Evolutionary conservation across 208 protist species (phyloP), one percentile per base, ranked within the genome.

Genomic region (Trypanosoma theileri): DNA sequence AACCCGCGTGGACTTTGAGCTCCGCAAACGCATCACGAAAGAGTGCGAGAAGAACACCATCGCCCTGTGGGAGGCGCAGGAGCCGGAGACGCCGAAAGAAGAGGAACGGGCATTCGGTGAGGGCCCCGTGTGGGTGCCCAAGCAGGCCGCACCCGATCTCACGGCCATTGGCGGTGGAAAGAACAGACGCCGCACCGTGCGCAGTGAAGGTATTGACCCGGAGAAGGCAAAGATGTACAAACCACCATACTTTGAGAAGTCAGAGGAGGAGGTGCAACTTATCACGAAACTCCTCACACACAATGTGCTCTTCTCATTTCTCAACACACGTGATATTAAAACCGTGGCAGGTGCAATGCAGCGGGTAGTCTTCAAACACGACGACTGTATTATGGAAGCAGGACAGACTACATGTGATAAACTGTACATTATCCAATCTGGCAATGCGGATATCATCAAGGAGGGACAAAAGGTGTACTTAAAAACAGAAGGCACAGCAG

Each of bases 241-340:
- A 17, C 69, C 91, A 10, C 88, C 91, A 22, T 83, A 84, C 57
- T 71, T 89, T 66, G 79, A 85, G 22, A 96, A 96, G 75, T 83
- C 79, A 17, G 55, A 75, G n/a, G 91, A 88, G 63, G 91, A 96
- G 59, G 77, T 77, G 42, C 71, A 83, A 16, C 73, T 92, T 59
- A 93, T 96, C 69, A 82, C 75, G 66, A 63, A 77, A n/a, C 77
- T 96, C 44, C 84, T 96, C 41, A 81, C 72, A 58, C 77, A 84
- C 72, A 93, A 96, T 74, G 87, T 94, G 60, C 86, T 96, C 51
- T 96, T 96, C 69, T 81, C 86, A 48, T 92, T 93, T 67, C 81
- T 96, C 19, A 82, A 79, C 52, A 82, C 67, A 41, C 77, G 79
- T 62, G 86, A 91, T 50, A 77, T 96, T 48, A 76, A 76, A 40